These are phyloP conservation scores for Amylocystis lapponica DNA, from an alignment of 768 basidiomycete genomes.

Conservation along the genomic window DNA sequence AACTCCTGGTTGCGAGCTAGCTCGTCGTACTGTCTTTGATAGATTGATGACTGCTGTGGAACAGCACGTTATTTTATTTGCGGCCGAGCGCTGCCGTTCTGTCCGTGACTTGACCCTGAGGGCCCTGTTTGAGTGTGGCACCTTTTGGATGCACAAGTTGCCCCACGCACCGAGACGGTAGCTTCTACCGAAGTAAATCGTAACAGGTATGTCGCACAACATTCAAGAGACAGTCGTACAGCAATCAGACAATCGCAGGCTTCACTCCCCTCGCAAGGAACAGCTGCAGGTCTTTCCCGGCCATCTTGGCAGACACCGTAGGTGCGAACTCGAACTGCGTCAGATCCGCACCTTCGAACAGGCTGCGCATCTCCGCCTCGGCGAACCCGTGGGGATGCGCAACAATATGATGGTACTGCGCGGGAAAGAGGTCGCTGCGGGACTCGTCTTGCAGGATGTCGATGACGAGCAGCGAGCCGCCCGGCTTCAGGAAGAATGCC, in stretches of 20 bases:
- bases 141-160: too few species aligned
- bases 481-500: constrained; percentile 53
- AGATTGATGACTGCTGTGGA: too few species aligned
- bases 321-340: constrained; percentile 35
- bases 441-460: constrained; percentile 39
- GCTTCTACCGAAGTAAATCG: too few species aligned
- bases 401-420: constrained; percentile 39
- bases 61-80: too few species aligned
- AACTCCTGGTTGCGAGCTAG: too few species aligned
- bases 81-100: too few species aligned
- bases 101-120: too few species aligned
- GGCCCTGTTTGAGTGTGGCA: too few species aligned
- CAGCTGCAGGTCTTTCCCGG: constrained; percentile 32
- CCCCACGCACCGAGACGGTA: too few species aligned
- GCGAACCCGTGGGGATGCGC: constrained; percentile 50
- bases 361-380: constrained; percentile 39
- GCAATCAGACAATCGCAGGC: neutral
- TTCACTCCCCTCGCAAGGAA: constrained; percentile 40
- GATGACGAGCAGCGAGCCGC: constrained; percentile 52
- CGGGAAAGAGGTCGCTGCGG: constrained; percentile 32
- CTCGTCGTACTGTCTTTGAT: too few species aligned
- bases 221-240: neutral
- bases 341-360: constrained; percentile 53
- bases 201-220: too few species aligned
- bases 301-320: constrained; percentile 25